Percentiles rank a stretch among this genome's conserved stretches.
Evolutionary conservation across 2,329 filamentous ascomycete species (phyloP).

Genomic region (Mollisiaceae sp.): DNA sequence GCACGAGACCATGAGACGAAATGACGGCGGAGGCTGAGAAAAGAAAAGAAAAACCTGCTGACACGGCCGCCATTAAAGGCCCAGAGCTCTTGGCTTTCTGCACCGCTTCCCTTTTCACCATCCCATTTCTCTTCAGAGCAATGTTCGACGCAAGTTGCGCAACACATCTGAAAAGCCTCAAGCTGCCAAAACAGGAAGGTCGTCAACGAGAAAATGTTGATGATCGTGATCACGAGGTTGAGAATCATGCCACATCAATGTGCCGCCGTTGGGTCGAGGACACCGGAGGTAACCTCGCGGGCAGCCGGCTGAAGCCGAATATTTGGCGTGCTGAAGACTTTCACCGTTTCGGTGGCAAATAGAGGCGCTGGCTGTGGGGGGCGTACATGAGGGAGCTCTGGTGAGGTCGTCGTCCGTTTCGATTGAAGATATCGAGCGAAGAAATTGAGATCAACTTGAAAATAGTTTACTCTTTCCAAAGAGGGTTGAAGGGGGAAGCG

Average conservation of each 20-base stretch:
- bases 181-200: slow-evolving; percentile 3
- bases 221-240: not conserved
- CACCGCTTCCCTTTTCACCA: too few species aligned
- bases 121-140: not conserved
- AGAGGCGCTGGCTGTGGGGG: not conserved
- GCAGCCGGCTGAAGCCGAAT: not conserved
- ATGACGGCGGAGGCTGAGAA: not conserved
- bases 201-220: not conserved
- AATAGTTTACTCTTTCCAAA: not conserved
- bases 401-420: too few species aligned
- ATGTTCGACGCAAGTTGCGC: not conserved
- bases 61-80: not conserved
- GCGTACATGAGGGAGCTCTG: not conserved
- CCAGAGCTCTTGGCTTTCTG: not conserved
- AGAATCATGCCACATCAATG: not conserved
- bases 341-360: slow-evolving; percentile 6
- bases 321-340: not conserved
- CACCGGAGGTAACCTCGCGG: not conserved
- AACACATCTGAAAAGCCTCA: not conserved
- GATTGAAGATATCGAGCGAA: too few species aligned
- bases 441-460: not conserved
- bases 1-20: not conserved
- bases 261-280: not conserved
- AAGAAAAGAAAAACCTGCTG: not conserved
- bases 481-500: not conserved